Evolutionary conservation across 371 early-diverging fungal species (phyloP), one percentile per base, ranked within the genome.

Genomic region (Blakeslea trispora): DNA sequence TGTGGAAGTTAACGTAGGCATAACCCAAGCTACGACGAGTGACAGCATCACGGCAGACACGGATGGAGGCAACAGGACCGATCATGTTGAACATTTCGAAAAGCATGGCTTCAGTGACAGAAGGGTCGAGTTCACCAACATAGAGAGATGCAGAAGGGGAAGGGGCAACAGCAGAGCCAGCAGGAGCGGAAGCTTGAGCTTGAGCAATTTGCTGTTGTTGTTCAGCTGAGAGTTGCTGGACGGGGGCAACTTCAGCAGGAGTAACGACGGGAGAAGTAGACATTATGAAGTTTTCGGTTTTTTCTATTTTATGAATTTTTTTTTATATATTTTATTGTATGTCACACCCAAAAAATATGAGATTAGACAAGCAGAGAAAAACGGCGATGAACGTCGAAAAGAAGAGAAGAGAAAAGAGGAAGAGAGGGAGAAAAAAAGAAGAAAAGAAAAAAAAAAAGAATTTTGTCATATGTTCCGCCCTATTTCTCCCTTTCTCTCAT

Each of bases 31-130:
- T 91, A 63, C 96, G 93, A 57, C 99, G 90, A 57, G 98, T 97
- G 68, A 96, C 92, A 56, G 96, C 93, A 80, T 98, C 99, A 68
- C 97, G 88, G 83, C 98, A 97, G 58, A 98, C 97, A 75, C 99
- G 94, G 70, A 98, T 96, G 71, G 93, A 93, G 53, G 95, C 93
- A 64, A 98, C 97, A 32, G 96, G 92, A 35, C 98, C 98, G 58
- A 94, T 75, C 79, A 90, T 84, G 86, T 88, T 94, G 88, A 98
- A 98, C 78, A 96, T 84, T 72, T 97, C 99, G 64, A 92, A 97
- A 55, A 98, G 85, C 85, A 93, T 90, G 45, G 97, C 94, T 80
- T 98, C 99, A 60, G 96, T 96, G 65, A 98, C 95, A 46, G 89
- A 83, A 66, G 92, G 91, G 69, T 96, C 96, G 53, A 94, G 86